Evolutionary conservation across 768 basidiomycete genomes (phyloP).

Genomic region (Leccinum disarticulatum): DNA sequence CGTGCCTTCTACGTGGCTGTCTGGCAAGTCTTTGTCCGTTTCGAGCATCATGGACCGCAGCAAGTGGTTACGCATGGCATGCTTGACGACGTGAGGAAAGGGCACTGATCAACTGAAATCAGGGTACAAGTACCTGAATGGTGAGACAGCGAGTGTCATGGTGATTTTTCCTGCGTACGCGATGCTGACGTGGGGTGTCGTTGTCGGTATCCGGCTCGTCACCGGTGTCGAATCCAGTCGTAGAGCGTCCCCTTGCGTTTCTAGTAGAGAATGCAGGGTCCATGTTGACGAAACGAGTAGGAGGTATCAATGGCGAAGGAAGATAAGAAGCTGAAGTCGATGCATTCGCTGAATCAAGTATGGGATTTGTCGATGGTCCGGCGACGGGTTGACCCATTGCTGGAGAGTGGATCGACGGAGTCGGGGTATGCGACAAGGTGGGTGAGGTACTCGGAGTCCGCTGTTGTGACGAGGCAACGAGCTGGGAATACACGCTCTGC

Average conservation of each 20-base stretch:
- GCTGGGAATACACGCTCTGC: constrained; percentile 8
- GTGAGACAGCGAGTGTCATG: constrained; percentile 67
- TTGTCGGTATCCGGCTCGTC: constrained; percentile 38
- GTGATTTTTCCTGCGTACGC: constrained; percentile 50
- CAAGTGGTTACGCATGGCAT: constrained; percentile 71
- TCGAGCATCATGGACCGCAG: constrained; percentile 56
- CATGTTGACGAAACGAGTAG: constrained; percentile 23
- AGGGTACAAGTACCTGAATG: constrained; percentile 51
- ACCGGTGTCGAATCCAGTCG: constrained; percentile 36
- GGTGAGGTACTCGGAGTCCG: constrained; percentile 33
- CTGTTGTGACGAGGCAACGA: constrained; percentile 22
- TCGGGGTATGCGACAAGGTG: constrained; percentile 29
- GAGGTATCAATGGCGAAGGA: constrained; percentile 18
- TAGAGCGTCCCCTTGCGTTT: constrained; percentile 32
- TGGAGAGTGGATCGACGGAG: constrained; percentile 22
- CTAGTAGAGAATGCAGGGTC: constrained; percentile 11
- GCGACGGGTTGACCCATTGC: constrained; percentile 14
- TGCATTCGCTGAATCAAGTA: constrained; percentile 3
- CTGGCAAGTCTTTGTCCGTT: constrained; percentile 58
- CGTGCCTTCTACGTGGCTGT: constrained; percentile 57
- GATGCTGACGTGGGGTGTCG: constrained; percentile 35
- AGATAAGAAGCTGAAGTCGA: constrained; percentile 7
- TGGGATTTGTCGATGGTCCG: constrained; percentile 6
- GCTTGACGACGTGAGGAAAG: constrained; percentile 39
- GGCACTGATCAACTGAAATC: background rate